Base-by-base conservation (phyloP, 306 rosid species). In the apple (Malus domestica) region DNA sequence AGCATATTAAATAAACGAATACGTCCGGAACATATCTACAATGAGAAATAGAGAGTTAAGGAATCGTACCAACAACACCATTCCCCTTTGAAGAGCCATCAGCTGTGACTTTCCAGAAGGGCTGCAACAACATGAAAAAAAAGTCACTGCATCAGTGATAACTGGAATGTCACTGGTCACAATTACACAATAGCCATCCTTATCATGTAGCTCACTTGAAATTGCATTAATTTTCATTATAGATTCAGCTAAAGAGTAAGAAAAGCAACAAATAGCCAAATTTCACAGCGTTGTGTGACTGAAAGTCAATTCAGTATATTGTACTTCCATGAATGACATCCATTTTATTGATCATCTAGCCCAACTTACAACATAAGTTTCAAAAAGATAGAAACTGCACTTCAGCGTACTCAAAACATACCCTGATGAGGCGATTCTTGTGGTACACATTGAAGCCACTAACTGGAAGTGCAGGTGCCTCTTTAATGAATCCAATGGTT, bases 371-470 rank as follows among this genome's bases (percentile, higher is more conserved):
- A 44, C 16, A 54, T 55, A 73, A 54, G 54, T 10, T 58, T 55
- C 54, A 20, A 10, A 58, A 68, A 29, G 61, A 66, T 4, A 22
- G 32, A 72, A 45, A 85, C 45, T 45, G 83, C 59, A 44, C 33
- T 57, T 83, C 45, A 88, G 71, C 72, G 71, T 61, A 52, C 30
- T 49, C 75, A 61, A 63, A 80, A 80, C 84, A 75, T 85, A 95
- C 98, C 95, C 91, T 89, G 84, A 95, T 95, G 74, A 95, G 92
- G 75, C 98, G 96, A 85, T 95, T 95, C 82, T 90, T 95, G 79
- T 90, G 96, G 85, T 95, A 92, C 75, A 95, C 92, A 13, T 92
- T 92, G 86, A 86, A 90, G 74, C 98, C 98, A 82, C 81, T 10
- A 81, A 92, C 95, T 40, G 73, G 42, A 54, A 94, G 73, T 78